phyloP scores from a whole-genome alignment of 2,329 filamentous ascomycete genomes.

The Colletotrichum truncatum region DNA sequence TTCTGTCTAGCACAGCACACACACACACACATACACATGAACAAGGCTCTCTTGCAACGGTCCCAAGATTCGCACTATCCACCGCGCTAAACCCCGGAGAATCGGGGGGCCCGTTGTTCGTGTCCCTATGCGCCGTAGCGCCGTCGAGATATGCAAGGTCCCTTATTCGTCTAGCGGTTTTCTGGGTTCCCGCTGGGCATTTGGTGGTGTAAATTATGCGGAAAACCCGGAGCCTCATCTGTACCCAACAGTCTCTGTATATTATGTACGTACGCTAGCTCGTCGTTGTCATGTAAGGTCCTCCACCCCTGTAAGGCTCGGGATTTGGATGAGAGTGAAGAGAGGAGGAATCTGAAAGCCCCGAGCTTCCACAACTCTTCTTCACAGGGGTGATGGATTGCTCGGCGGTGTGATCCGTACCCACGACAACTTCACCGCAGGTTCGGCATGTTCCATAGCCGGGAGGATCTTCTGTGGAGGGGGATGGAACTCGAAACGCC shows the following conservation, averaged over 20 bases:
- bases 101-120: neutral
- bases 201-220: neutral
- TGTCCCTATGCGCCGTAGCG: neutral
- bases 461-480: neutral
- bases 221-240: neutral
- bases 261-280: neutral
- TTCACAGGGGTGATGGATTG: neutral
- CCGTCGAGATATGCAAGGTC: neutral
- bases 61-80: conserved; percentile 4
- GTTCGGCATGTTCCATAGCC: neutral
- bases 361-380: neutral
- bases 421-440: conserved; percentile 6
- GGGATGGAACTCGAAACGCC: neutral
- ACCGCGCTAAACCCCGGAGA: conserved; percentile 12
- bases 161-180: no score
- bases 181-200: neutral
- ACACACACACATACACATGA: no score
- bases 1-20: no score
- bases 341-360: neutral
- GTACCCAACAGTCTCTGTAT: neutral
- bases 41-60: no score
- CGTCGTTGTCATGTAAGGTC: neutral
- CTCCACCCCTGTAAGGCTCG: neutral
- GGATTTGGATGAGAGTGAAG: neutral
- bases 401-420: neutral